These are phyloP conservation scores for Cladophialophora yegresii DNA, from an alignment of 2,329 filamentous ascomycete genomes.

Conservation along the genomic window DNA sequence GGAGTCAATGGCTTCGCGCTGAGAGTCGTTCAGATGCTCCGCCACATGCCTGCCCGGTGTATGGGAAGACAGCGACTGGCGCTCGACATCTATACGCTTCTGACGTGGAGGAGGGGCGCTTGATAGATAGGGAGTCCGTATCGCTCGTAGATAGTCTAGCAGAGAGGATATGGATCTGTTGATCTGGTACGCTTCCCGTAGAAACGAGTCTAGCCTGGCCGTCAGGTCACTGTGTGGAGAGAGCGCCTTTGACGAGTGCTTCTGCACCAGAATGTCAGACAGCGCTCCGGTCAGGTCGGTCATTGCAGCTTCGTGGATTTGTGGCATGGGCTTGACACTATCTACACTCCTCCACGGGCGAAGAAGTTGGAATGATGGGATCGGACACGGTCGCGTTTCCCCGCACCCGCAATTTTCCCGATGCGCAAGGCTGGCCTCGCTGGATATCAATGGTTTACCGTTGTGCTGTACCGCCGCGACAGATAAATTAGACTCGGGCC, in stretches of 20 bases:
- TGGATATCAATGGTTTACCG: not conserved
- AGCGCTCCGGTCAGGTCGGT: slow-evolving; percentile 28
- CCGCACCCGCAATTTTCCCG: slow-evolving; percentile 11
- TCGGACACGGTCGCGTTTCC: slow-evolving; percentile 8
- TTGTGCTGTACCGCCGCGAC: not conserved
- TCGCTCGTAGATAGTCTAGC: slow-evolving; percentile 74
- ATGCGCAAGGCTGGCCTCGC: not conserved
- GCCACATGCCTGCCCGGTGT: slow-evolving; percentile 35
- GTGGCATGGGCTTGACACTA: not conserved
- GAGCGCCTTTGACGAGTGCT: slow-evolving; percentile 26
- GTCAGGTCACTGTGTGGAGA: slow-evolving; percentile 20
- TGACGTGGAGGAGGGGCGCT: slow-evolving; percentile 58
- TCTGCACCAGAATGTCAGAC: slow-evolving; percentile 32
- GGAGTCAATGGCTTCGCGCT: slow-evolving; percentile 84
- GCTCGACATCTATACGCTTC: slow-evolving; percentile 37
- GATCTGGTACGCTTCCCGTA: slow-evolving; percentile 92
- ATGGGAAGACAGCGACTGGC: slow-evolving; percentile 45
- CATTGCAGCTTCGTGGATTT: slow-evolving; percentile 14
- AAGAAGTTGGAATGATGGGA: not conserved
- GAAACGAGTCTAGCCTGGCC: slow-evolving; percentile 71
- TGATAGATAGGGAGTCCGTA: slow-evolving; percentile 89
- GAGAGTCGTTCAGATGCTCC: slow-evolving; percentile 71
- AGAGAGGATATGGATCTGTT: slow-evolving; percentile 83
- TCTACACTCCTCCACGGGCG: not conserved
- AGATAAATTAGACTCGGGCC: not conserved